These are phyloP conservation scores for Sordariomycetes sp. DNA, from an alignment of 2,329 filamentous ascomycete species.

Conservation along the genomic window DNA sequence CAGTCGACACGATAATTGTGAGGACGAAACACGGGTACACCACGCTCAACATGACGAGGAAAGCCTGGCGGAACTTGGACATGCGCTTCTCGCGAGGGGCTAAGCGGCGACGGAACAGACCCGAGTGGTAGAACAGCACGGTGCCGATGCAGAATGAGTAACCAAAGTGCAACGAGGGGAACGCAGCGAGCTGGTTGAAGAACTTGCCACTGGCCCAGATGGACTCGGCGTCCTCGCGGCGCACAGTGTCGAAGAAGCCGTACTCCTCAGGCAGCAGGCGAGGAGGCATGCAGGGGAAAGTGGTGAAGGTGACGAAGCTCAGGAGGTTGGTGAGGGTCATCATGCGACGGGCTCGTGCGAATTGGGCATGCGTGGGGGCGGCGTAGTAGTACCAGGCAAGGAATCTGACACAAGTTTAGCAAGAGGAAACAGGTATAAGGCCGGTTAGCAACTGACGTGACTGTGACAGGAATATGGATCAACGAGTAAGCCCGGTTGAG, in stretches of 20 bases:
- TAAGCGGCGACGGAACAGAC: constrained; percentile 51
- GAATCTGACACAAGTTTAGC: constrained; percentile 30
- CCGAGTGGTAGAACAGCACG: constrained; percentile 51
- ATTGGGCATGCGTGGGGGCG: constrained; percentile 29
- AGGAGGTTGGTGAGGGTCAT: constrained; percentile 53
- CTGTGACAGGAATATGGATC: constrained; percentile 69
- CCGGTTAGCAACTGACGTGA: constrained; percentile 32
- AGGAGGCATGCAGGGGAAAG: constrained; percentile 56
- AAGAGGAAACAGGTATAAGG: constrained; percentile 7
- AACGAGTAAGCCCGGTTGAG: constrained; percentile 68
- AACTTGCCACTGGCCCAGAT: constrained; percentile 38
- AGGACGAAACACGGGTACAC: constrained; percentile 57
- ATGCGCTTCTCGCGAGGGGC: constrained; percentile 41
- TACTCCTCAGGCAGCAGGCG: constrained; percentile 49
- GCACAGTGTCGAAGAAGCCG: constrained; percentile 53
- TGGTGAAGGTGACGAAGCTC: constrained; percentile 51
- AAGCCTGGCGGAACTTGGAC: constrained; percentile 15
- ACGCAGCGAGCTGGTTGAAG: constrained; percentile 57
- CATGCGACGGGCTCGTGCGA: constrained; percentile 33
- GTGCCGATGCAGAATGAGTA: constrained; percentile 63
- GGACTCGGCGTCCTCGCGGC: constrained; percentile 37
- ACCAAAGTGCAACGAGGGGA: constrained; percentile 68
- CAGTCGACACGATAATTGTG: constrained; percentile 59
- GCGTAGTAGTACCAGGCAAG: constrained; percentile 56
- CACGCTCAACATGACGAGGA: constrained; percentile 39